Evolutionary conservation across 2,329 filamentous ascomycete species (phyloP).

Genomic region (Diaporthe capsici): DNA sequence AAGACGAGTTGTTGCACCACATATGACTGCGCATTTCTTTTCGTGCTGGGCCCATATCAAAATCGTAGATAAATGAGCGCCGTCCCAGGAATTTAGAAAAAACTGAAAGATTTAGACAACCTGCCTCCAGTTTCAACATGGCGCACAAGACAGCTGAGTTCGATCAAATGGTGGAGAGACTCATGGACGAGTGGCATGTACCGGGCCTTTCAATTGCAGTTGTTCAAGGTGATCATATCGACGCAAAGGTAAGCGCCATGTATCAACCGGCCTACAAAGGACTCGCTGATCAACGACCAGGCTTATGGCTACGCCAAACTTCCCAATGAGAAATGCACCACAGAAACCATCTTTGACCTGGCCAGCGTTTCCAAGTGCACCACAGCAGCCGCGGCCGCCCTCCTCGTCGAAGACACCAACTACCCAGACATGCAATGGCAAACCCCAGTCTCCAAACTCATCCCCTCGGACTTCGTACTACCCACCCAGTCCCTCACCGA

Average conservation of each 20-base stretch:
- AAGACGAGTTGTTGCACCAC: not conserved
- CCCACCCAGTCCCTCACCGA: conserved; percentile 10
- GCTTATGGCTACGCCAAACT: conserved; percentile 6
- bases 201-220: conserved; percentile 25
- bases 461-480: conserved; percentile 1
- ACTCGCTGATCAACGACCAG: not conserved
- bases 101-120: not conserved
- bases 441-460: not conserved
- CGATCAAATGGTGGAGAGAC: conserved; percentile 8
- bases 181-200: conserved; percentile 18
- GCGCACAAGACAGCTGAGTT: conserved; percentile 16
- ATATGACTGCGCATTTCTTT: not conserved
- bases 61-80: not conserved
- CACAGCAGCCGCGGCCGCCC: conserved; percentile 15
- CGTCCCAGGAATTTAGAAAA: not conserved
- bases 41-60: not conserved
- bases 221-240: not conserved
- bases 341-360: conserved; percentile 9
- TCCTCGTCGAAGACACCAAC: conserved; percentile 11
- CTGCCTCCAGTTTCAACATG: not conserved
- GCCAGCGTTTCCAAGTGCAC: conserved; percentile 22
- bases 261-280: too few relatives aligned
- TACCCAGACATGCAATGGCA: conserved; percentile 9
- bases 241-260: not conserved
- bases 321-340: not conserved